Percentiles rank a stretch among this genome's conserved stretches.
phyloP scores from a whole-genome alignment of 176 grass and related monocot genomes.

The Triticum urartu region DNA sequence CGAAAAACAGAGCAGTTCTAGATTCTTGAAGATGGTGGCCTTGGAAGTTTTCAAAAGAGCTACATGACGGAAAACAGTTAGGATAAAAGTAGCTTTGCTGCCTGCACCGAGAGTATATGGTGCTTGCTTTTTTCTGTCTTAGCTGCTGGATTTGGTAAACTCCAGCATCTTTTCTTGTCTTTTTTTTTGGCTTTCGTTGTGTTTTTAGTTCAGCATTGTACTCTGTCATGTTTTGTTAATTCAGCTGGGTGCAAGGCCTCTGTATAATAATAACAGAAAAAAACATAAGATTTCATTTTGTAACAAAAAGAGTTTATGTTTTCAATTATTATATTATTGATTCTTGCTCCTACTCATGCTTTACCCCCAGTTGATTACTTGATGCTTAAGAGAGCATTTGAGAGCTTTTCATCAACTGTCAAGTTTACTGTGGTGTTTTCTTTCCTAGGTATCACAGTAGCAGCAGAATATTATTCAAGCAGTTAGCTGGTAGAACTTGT shows the following conservation, averaged over 20 bases:
- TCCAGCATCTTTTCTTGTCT: neutral
- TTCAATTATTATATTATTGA: neutral
- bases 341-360: neutral
- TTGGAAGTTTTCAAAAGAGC: neutral
- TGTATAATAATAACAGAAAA: too few species aligned
- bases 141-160: neutral
- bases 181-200: neutral
- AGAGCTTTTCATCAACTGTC: neutral
- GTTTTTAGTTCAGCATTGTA: neutral
- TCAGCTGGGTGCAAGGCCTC: too few species aligned
- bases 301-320: neutral
- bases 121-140: neutral
- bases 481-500: neutral
- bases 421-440: neutral
- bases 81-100: neutral
- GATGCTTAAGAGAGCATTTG: neutral
- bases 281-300: neutral
- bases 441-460: neutral
- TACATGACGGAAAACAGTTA: neutral
- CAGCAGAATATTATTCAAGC: neutral
- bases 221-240: neutral
- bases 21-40: neutral
- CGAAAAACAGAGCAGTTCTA: neutral
- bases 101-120: neutral
- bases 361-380: constrained; percentile 12